phyloP scores from a whole-genome alignment of 176 grass and related monocot species.

The Thinopyrum elongatum region DNA sequence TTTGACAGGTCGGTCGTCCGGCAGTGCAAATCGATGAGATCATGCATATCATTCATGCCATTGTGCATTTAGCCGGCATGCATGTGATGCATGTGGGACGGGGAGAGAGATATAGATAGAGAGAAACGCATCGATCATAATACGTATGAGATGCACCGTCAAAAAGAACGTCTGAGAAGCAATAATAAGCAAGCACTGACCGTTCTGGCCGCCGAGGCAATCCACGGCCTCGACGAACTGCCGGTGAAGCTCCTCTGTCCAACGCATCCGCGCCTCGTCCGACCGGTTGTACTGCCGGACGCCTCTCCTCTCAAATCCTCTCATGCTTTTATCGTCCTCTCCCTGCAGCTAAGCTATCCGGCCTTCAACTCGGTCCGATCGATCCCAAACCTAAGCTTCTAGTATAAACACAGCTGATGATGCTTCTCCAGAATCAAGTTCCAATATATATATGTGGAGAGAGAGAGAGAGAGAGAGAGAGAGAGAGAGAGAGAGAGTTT shows the following conservation, averaged over 20 bases:
- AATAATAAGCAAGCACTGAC: constrained; percentile 42
- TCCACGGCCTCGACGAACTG: constrained; percentile 71
- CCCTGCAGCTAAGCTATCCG: neutral
- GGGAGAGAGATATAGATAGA: neutral
- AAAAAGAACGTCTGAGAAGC: neutral
- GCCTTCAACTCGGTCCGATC: constrained; percentile 25
- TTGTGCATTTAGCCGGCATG: neutral
- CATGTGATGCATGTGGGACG: neutral
- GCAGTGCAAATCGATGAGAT: neutral
- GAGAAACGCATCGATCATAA: neutral
- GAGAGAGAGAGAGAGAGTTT: neutral
- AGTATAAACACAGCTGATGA: neutral
- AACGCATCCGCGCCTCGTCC: constrained; percentile 68
- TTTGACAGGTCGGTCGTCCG: neutral
- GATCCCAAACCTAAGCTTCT: constrained; percentile 14
- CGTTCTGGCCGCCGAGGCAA: constrained; percentile 68
- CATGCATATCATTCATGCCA: neutral
- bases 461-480: neutral
- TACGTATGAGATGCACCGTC: too few species aligned
- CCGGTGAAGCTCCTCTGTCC: constrained; percentile 91
- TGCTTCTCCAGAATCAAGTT: neutral
- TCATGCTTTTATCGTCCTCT: constrained; percentile 23
- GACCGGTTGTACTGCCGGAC: constrained; percentile 89
- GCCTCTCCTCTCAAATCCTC: constrained; percentile 62
- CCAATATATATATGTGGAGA: neutral